phyloP scores from a whole-genome alignment of 305 asterid genomes.

The Fraxinus angustifolia region DNA sequence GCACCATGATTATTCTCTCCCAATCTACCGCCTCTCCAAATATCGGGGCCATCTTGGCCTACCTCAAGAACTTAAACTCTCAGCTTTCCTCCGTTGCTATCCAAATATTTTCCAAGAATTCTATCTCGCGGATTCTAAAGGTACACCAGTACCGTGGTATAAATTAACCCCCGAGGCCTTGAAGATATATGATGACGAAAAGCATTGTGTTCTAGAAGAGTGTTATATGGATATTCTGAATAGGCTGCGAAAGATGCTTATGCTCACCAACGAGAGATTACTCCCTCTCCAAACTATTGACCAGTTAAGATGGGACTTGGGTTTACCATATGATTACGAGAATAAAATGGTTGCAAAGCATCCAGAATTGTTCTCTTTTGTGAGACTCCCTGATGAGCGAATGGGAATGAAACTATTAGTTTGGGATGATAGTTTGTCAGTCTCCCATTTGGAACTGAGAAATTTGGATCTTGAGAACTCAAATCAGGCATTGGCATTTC shows the following conservation, averaged over 20 bases:
- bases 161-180: constrained; percentile 45
- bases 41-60: constrained; percentile 60
- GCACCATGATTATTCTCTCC: constrained; percentile 45
- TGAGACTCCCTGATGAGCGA: constrained; percentile 64
- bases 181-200: constrained; percentile 43
- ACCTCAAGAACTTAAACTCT: constrained; percentile 57
- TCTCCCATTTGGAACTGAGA: constrained; percentile 57
- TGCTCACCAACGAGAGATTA: constrained; percentile 61
- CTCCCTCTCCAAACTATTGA: constrained; percentile 80
- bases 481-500: constrained; percentile 47
- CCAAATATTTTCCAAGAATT: constrained; percentile 74
- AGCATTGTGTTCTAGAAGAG: constrained; percentile 26
- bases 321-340: constrained; percentile 63
- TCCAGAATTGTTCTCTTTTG: constrained; percentile 49
- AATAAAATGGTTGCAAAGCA: constrained; percentile 33
- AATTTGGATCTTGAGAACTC: constrained; percentile 25
- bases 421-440: constrained; percentile 59
- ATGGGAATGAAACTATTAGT: constrained; percentile 52
- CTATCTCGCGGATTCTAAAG: constrained; percentile 52
- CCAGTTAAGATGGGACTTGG: constrained; percentile 85
- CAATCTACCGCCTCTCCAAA: constrained; percentile 51
- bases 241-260: constrained; percentile 66
- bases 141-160: constrained; percentile 85
- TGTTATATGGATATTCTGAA: constrained; percentile 51
- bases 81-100: constrained; percentile 68